A percentile compares a stretch with the other conserved stretches of the same genome.
Conservation (phyloP, 179 eudicot species). For the Silene vulgaris region DNA sequence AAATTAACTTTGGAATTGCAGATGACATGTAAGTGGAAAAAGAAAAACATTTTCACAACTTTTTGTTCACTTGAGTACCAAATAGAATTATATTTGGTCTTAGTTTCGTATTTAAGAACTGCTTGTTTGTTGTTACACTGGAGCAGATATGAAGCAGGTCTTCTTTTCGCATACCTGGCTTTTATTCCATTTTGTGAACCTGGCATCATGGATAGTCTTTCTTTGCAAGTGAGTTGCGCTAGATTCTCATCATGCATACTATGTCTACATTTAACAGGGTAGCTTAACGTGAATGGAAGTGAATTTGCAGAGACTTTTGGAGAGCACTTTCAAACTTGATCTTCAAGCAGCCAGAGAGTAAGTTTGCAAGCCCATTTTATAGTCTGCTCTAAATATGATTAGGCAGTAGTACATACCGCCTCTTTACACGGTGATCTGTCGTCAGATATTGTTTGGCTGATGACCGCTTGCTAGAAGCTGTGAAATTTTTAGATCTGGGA, state of each 20-base stretch:
- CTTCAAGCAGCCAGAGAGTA: conserved; percentile 89
- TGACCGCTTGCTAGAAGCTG: conserved; percentile 82
- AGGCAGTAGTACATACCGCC: background rate
- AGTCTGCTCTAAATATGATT: background rate
- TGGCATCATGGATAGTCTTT: conserved; percentile 78
- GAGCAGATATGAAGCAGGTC: conserved; percentile 92
- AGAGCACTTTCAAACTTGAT: conserved; percentile 88
- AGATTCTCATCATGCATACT: background rate
- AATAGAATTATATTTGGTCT: conserved; percentile 5
- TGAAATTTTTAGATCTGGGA: conserved; percentile 78
- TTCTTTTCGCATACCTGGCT: conserved; percentile 80
- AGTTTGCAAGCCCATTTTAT: conserved; percentile 26
- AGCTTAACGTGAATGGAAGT: conserved; percentile 14
- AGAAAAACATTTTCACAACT: conserved; percentile 8
- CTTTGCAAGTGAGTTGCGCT: conserved; percentile 60
- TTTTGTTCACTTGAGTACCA: background rate
- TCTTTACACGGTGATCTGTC: conserved; percentile 9
- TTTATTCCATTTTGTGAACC: conserved; percentile 87
- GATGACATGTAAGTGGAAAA: conserved; percentile 72
- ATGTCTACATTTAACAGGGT: background rate
- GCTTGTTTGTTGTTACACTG: conserved; percentile 10
- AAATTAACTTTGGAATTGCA: conserved; percentile 86
- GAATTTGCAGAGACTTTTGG: conserved; percentile 81
- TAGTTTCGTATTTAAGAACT: conserved; percentile 4
- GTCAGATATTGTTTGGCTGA: conserved; percentile 86